These are phyloP conservation scores for Corynespora cassiicola DNA, from an alignment of 2,329 filamentous ascomycete genomes.

Conservation along the genomic window DNA sequence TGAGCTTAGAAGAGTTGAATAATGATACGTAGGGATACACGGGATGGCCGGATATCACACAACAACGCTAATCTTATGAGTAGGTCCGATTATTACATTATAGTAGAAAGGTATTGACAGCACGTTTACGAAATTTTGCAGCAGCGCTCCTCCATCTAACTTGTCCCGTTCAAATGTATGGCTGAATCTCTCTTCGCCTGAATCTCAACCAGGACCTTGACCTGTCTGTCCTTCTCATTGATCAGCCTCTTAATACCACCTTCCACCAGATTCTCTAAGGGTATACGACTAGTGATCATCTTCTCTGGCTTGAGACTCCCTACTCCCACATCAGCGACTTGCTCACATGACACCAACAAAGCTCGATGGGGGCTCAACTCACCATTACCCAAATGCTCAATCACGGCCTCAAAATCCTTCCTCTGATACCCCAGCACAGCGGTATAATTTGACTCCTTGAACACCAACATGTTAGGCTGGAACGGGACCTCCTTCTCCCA, in stretches of 20 bases:
- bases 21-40: too few relatives aligned
- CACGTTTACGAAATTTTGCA: too few relatives aligned
- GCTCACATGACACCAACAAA: not conserved
- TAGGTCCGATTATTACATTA: too few relatives aligned
- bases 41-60: too few relatives aligned
- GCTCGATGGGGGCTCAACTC: slow-evolving; percentile 7
- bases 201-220: slow-evolving; percentile 66
- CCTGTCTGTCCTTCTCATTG: slow-evolving; percentile 66
- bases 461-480: slow-evolving; percentile 61
- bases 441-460: slow-evolving; percentile 60
- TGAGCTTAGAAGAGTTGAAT: too few relatives aligned
- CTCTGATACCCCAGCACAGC: slow-evolving; percentile 59
- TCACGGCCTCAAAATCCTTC: slow-evolving; percentile 64
- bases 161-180: too few relatives aligned
- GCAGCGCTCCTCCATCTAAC: too few relatives aligned
- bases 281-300: slow-evolving; percentile 68
- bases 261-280: slow-evolving; percentile 62
- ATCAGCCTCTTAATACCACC: slow-evolving; percentile 65
- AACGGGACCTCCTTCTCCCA: slow-evolving; percentile 65
- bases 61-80: too few relatives aligned
- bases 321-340: slow-evolving; percentile 19
- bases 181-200: slow-evolving; percentile 3
- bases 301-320: slow-evolving; percentile 58
- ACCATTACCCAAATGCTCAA: slow-evolving; percentile 55
- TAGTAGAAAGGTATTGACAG: too few relatives aligned